Percentiles rank a stretch among this genome's conserved stretches.
Evolutionary conservation across 2,329 filamentous ascomycete genomes (phyloP).

Genomic region (Alternaria infectoria): DNA sequence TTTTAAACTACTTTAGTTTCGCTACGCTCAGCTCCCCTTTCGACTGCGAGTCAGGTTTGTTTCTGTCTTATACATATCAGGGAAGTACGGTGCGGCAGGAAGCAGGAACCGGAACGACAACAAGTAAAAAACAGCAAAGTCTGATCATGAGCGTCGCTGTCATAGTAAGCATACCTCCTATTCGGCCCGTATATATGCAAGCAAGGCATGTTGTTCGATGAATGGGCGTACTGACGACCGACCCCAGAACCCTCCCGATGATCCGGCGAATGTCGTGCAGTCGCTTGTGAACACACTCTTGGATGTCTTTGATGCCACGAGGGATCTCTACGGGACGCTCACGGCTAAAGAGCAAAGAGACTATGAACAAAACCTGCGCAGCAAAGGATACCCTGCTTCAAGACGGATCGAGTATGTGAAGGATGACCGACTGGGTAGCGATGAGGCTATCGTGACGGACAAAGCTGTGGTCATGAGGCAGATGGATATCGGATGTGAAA

Average conservation of each 20-base stretch:
- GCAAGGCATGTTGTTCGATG: not conserved
- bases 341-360: constrained; percentile 42
- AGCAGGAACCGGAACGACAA: constrained; percentile 12
- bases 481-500: constrained; percentile 39
- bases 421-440: constrained; percentile 30
- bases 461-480: constrained; percentile 39
- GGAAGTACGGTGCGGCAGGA: not conserved
- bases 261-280: constrained; percentile 40
- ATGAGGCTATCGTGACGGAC: constrained; percentile 40
- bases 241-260: constrained; percentile 27
- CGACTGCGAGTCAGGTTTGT: constrained; percentile 13
- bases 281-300: constrained; percentile 39
- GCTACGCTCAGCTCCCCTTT: constrained; percentile 28
- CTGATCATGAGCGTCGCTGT: constrained; percentile 31
- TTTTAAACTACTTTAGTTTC: constrained; percentile 5
- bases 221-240: constrained; percentile 15
- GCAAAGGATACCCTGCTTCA: constrained; percentile 38
- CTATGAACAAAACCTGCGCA: constrained; percentile 33
- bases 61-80: constrained; percentile 13
- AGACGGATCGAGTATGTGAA: constrained; percentile 37
- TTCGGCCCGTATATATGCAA: not conserved
- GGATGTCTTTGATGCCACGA: constrained; percentile 45
- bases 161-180: constrained; percentile 17
- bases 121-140: constrained; percentile 1
- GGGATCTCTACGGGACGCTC: constrained; percentile 41